Conservation (phyloP, 1,284 basidiomycete genomes). For the Puccinia polysora region DNA sequence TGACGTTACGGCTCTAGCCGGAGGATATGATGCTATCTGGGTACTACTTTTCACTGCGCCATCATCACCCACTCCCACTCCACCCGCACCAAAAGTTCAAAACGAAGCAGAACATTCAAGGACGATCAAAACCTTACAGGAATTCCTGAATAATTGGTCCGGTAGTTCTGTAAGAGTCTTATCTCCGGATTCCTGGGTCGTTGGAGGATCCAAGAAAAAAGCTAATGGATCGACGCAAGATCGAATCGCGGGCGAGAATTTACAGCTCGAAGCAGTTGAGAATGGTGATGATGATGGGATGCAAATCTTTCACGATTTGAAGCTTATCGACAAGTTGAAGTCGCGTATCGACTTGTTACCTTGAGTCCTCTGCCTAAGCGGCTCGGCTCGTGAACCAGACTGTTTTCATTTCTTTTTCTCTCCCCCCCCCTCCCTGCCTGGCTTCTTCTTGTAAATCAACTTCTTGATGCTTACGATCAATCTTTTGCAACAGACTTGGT, state of each 20-base stretch:
- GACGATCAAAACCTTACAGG: background rate
- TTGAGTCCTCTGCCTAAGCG: too few relatives aligned
- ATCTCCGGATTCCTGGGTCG: constrained; percentile 22
- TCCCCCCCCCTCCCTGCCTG: too few relatives aligned
- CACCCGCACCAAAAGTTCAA: too few relatives aligned
- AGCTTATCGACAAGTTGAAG: background rate
- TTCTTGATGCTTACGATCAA: too few relatives aligned
- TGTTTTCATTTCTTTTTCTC: too few relatives aligned
- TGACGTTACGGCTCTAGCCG: too few relatives aligned
- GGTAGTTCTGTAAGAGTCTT: constrained; percentile 16
- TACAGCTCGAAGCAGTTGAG: background rate
- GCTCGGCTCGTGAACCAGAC: too few relatives aligned
- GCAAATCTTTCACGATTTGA: background rate
- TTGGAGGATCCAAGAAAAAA: constrained; percentile 2
- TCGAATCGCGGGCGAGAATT: too few relatives aligned
- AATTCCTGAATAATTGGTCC: constrained; percentile 23
- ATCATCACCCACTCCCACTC: background rate
- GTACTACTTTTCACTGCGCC: constrained; percentile 70
- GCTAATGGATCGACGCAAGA: background rate
- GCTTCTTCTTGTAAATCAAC: too few relatives aligned
- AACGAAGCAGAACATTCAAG: background rate
- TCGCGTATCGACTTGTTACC: background rate
- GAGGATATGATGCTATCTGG: constrained; percentile 96
- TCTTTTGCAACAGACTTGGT: too few relatives aligned
- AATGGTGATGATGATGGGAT: constrained; percentile 6